Percentiles rank a stretch among this genome's conserved stretches.
These are phyloP conservation scores for Irineochytrium annulatum DNA, from an alignment of 192 early-diverging fungal species.

Conservation along the genomic window DNA sequence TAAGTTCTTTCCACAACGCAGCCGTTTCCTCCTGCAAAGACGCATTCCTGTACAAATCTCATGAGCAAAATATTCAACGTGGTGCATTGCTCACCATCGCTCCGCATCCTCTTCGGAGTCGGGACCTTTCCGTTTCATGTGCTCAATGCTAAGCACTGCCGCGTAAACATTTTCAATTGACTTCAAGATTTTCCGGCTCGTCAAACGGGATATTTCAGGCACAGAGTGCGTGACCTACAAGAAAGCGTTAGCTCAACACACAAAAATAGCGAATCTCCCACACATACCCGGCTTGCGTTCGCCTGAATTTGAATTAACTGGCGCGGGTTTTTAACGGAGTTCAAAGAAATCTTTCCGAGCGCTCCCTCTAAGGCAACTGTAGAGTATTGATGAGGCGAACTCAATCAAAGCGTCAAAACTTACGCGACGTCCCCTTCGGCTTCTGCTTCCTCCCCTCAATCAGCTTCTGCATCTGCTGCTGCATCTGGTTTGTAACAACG, in stretches of 20 bases:
- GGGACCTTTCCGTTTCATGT: slow-evolving; percentile 68
- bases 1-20: slow-evolving; percentile 62
- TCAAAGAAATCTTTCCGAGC: slow-evolving; percentile 87
- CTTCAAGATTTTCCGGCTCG: slow-evolving; percentile 29
- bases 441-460: slow-evolving; percentile 87
- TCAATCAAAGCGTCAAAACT: slow-evolving; percentile 3
- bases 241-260: not conserved
- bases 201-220: slow-evolving; percentile 16
- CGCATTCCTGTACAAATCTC: slow-evolving; percentile 3
- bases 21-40: slow-evolving; percentile 29
- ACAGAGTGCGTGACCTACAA: slow-evolving; percentile 15
- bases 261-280: too few species aligned
- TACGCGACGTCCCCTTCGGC: slow-evolving; percentile 78
- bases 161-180: slow-evolving; percentile 76
- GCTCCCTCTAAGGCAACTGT: slow-evolving; percentile 88
- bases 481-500: slow-evolving; percentile 59
- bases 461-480: slow-evolving; percentile 93
- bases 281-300: slow-evolving; percentile 13
- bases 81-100: slow-evolving; percentile 31
- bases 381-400: slow-evolving; percentile 3
- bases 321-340: slow-evolving; percentile 84
- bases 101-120: slow-evolving; percentile 49
- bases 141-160: slow-evolving; percentile 76
- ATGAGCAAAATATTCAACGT: not conserved
- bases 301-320: slow-evolving; percentile 67